phyloP scores from a whole-genome alignment of 345 rosid genomes.

The Iberis pinnata region DNA sequence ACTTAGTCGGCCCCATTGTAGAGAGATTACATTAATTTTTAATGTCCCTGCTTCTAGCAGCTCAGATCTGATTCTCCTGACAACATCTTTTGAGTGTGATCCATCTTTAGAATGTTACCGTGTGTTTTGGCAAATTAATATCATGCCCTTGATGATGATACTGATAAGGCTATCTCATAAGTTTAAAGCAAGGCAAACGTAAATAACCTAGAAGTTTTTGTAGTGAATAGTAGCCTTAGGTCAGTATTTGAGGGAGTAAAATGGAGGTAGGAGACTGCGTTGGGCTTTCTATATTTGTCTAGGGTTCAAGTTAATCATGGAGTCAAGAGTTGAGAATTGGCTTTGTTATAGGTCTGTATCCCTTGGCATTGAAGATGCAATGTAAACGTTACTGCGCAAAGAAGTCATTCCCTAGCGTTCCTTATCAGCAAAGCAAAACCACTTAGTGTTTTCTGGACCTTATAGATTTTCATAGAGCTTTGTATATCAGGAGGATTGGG shows the following conservation, averaged over 20 bases:
- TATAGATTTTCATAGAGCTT: constrained; percentile 10
- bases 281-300: constrained; percentile 1
- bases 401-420: neutral
- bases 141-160: constrained; percentile 12
- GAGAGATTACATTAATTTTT: constrained; percentile 17
- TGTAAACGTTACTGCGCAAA: neutral
- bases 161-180: constrained; percentile 5
- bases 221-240: constrained; percentile 10
- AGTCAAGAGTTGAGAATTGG: constrained; percentile 3
- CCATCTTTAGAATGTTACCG: constrained; percentile 17
- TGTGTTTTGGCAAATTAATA: constrained; percentile 3
- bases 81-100: constrained; percentile 19
- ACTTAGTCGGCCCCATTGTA: constrained; percentile 12
- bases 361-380: neutral
- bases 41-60: constrained; percentile 5
- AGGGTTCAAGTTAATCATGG: neutral
- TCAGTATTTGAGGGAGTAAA: neutral
- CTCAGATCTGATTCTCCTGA: neutral
- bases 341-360: neutral
- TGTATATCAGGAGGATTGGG: constrained; percentile 1
- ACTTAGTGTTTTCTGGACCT: neutral
- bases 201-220: neutral
- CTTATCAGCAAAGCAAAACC: neutral
- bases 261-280: constrained; percentile 11
- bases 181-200: constrained; percentile 11